Evolutionary conservation across 1,139 yeast species (phyloP), one percentile per base, ranked within the genome.

Genomic region (Scheffersomyces stambukii): DNA sequence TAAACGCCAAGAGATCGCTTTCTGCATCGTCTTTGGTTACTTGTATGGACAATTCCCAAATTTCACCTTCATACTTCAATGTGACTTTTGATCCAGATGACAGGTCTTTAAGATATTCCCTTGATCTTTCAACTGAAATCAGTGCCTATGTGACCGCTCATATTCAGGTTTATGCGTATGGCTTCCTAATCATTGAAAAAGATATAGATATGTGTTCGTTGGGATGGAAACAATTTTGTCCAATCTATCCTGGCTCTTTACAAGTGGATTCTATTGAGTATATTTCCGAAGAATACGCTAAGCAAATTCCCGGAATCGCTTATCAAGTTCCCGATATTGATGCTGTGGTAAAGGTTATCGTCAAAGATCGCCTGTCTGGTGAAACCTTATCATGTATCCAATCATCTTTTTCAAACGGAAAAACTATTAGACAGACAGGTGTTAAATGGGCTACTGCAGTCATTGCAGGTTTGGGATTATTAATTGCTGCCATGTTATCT

Each of bases 371-470:
- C 12, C 35, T 37, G 9, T 56, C 71, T 14, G 69, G 70, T 12
- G 62, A 63, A 7, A 48, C 52, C 24, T 52, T 81, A 31, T 82
- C 84, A 20, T 82, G 93, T 57, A 64, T 82, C 33, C 89, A 81
- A 50, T 75, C 83, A 3, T 61, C 65, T 35, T 81, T 82, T 50
- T 52, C 78, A 13, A 82, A 82, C 48, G 88, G 89, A 27, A 81
- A 77, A 46, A 78, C 89, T 4, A 84, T 82, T 19, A 61, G 81
- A 18, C 91, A 82, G 50, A 60, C 75, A 3, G 89, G 88, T 38
- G 86, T 79, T 27, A 79, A 81, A 55, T 82, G 93, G 93, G 88
- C 83, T 10, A 80, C 91, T 17, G 93, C 93, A 0, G 77, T 78
- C 11, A 61, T 81, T 43, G 89, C 91, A 1, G 93, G 91, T 35